Conservation (phyloP, 2,329 filamentous ascomycete genomes). For the Arthroderma sp. region DNA sequence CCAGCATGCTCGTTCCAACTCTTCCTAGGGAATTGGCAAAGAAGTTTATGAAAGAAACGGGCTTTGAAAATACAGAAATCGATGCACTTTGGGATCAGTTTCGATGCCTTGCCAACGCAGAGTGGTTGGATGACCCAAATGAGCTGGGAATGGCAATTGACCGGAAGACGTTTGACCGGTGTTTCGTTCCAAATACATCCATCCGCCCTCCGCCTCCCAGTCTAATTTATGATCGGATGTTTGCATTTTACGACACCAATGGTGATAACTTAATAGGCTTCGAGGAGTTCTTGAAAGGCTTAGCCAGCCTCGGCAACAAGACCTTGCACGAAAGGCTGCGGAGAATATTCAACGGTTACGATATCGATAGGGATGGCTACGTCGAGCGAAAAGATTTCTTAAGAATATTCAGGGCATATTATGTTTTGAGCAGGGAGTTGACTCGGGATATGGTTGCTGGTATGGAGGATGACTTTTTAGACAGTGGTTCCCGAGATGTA, state of each 20-base stretch:
- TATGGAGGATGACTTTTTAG: constrained; percentile 64
- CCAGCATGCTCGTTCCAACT: constrained; percentile 53
- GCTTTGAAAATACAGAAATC: constrained; percentile 72
- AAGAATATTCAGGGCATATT: constrained; percentile 84
- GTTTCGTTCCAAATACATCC: constrained; percentile 75
- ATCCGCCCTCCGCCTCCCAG: constrained; percentile 66
- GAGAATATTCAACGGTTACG: constrained; percentile 76
- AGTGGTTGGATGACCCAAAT: constrained; percentile 71
- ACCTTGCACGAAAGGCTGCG: constrained; percentile 52
- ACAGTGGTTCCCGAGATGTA: constrained; percentile 62
- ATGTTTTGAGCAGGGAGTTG: constrained; percentile 78
- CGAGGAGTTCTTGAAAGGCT: constrained; percentile 73
- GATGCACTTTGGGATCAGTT: constrained; percentile 96
- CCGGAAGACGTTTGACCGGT: constrained; percentile 80
- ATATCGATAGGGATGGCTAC: constrained; percentile 76
- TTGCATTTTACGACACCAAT: constrained; percentile 90
- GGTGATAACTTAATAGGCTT: constrained; percentile 82
- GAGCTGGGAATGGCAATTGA: constrained; percentile 74
- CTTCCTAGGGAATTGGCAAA: constrained; percentile 56
- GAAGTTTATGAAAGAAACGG: constrained; percentile 56
- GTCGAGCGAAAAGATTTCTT: constrained; percentile 78
- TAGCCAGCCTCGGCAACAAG: constrained; percentile 52
- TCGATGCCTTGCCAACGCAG: constrained; percentile 77
- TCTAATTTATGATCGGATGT: constrained; percentile 90
- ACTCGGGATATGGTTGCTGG: constrained; percentile 70